Evolutionary conservation across 2,329 filamentous ascomycete species (phyloP).

Genomic region (Aspergillus alliaceus): DNA sequence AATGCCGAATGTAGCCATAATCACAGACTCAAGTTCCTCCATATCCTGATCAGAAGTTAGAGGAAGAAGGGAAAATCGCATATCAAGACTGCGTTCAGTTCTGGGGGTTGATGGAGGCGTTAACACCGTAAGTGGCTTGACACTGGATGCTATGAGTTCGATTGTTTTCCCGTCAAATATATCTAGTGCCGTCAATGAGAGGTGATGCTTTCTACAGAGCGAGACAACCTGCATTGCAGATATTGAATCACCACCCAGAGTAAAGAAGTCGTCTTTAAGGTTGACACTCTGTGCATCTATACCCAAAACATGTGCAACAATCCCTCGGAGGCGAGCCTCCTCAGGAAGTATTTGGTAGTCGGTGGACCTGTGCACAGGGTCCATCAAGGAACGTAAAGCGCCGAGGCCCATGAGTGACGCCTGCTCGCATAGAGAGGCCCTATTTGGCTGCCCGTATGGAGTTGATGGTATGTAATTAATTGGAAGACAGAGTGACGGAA

Average conservation of each 20-base stretch:
- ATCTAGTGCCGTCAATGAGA: background rate
- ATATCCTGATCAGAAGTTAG: background rate
- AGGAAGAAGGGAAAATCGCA: background rate
- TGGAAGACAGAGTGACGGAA: background rate
- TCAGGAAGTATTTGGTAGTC: background rate
- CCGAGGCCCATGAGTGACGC: background rate
- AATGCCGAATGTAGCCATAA: background rate
- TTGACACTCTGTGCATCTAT: background rate
- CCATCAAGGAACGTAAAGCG: background rate
- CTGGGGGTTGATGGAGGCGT: background rate
- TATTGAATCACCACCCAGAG: constrained; percentile 5
- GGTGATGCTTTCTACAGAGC: background rate
- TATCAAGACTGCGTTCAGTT: background rate
- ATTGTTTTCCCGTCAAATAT: background rate
- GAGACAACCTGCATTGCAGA: constrained; percentile 5
- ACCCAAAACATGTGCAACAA: background rate
- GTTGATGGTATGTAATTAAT: background rate
- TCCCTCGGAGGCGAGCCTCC: background rate
- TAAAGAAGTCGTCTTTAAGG: constrained; percentile 4
- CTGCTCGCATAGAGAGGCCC: background rate
- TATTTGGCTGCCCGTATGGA: background rate
- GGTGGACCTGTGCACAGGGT: background rate
- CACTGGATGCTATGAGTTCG: background rate
- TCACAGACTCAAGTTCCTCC: background rate
- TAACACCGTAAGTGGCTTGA: background rate